Evolutionary conservation across 2,329 filamentous ascomycete genomes (phyloP), one percentile per base, ranked within the genome.

Genomic region (Didymellaceae sp.): DNA sequence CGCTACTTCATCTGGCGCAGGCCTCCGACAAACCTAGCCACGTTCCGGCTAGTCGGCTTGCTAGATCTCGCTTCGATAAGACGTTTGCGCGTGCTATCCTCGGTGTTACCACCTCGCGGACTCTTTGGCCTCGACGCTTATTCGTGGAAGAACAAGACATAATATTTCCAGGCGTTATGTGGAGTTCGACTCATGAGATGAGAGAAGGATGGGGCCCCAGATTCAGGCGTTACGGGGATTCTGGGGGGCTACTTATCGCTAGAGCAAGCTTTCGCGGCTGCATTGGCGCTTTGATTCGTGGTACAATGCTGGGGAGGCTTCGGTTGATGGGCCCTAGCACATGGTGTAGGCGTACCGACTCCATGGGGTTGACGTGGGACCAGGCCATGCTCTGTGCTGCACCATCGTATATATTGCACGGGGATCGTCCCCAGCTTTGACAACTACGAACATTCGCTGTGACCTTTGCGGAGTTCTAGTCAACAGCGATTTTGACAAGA

Each of bases 201-300:
- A 57, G 48, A 33, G 39, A 51, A 52, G 52, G 54, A 44, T 55
- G 58, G 60, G 59, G 60, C 66, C 63, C 63, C 63, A 60, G 62
- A 63, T 66, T 61, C 44, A 28, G 37, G 16, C 38, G 17, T 40
- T 48, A 53, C 17, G 47, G 52, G 39, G 51, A 30, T 26, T 18
- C 30, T n/a, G n/a, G 22, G 21, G 24, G 31, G 24, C 38, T 35
- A 46, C 30, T 52, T 55, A 32, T 47, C 54, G 44, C 41, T 61
- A 58, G 51, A 44, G 51, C 54, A 62, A 61, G 57, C 57, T 59
- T 58, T 57, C 45, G 49, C 39, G 45, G 61, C 52, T 50, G 24
- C 35, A 48, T 57, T 56, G 57, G 54, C 61, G 57, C 32, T 44
- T 16, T 67, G 63, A 69, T 69, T 68, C 61, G 66, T 68, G 66